Evolutionary conservation across 306 rosid species (phyloP), one percentile per base, ranked within the genome.

Genomic region (Vachellia pachyceras): DNA sequence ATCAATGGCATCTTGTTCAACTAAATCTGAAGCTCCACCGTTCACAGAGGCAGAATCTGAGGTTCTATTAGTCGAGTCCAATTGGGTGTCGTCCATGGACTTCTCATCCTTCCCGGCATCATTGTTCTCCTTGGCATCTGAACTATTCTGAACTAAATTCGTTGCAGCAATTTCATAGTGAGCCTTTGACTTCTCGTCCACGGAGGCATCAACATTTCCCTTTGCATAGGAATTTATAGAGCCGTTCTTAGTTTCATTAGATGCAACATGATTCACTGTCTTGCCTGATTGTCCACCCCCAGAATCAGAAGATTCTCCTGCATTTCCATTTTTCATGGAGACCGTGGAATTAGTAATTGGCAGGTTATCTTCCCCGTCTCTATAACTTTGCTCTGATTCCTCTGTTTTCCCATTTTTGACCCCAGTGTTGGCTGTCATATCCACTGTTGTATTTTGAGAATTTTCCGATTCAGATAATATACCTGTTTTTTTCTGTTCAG

Each of bases 1-100:
- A 89, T 90, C 98, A 41, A 91, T 87, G 5, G 87, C 90, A 67
- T 96, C 96, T 15, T 84, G 90, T 54, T 89, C 93, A 84, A 80
- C 77, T 37, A 72, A 66, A 55, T 88, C 88, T 44, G 65, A 74
- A 23, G 69, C 64, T 33, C 76, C 89, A 33, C 77, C 90, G 33
- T 80, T 82, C 68, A 80, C 78, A 44, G 85, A 77, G 61, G 82
- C 79, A 73, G 78, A 25, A 52, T 85, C 88, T 8, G 88, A 82
- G 64, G 73, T 77, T 57, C 84, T 82, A 23, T 83, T 79, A 1
- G 61, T 75, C 81, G 74, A 82, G 69, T 73, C 79, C 3, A 83
- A 72, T 54, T 88, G 86, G 15, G 69, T 49, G 20, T 78, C 66
- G 42, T 72, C 86, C 20, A 77, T 84, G 15, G 86, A 84, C 82